These are phyloP conservation scores for Claviceps quebecensis DNA, from an alignment of 2,329 filamentous ascomycete genomes.

Conservation along the genomic window DNA sequence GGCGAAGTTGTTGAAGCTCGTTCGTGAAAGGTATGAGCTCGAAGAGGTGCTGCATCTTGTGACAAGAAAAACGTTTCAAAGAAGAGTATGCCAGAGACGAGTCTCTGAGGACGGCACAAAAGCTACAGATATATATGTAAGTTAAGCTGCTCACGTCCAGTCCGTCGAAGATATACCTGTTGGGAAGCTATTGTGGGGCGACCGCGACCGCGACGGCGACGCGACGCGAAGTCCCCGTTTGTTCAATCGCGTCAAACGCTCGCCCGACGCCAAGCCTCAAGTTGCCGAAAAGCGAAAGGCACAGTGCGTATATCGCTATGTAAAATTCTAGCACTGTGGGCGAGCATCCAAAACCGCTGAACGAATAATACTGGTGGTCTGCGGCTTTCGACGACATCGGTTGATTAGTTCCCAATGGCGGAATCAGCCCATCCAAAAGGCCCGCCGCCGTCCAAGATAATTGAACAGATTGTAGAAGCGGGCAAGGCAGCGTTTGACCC, in stretches of 20 bases:
- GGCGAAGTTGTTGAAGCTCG: slow-evolving; percentile 32
- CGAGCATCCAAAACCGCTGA: not conserved
- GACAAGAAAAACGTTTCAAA: slow-evolving; percentile 1
- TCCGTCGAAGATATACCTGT: too few relatives aligned
- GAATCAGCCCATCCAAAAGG: slow-evolving; percentile 10
- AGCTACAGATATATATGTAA: not conserved
- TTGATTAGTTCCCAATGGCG: slow-evolving; percentile 11
- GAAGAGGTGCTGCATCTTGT: slow-evolving; percentile 31
- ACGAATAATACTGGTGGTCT: not conserved
- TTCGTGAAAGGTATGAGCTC: slow-evolving; percentile 6
- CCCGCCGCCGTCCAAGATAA: slow-evolving; percentile 15
- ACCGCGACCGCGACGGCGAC: slow-evolving; percentile 5
- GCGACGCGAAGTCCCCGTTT: not conserved
- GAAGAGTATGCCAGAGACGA: not conserved
- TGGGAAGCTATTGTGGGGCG: not conserved
- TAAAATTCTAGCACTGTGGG: not conserved
- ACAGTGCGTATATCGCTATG: not conserved
- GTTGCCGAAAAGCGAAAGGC: not conserved
- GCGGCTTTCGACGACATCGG: not conserved
- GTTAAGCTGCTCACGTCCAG: too few relatives aligned
- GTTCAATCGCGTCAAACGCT: too few relatives aligned
- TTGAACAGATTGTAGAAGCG: slow-evolving; percentile 22
- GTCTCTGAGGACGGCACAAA: not conserved
- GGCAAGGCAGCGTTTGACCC: slow-evolving; percentile 38
- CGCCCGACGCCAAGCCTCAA: not conserved